Evolutionary conservation across 176 grass and related monocot species (phyloP).

Genomic region (Lolium rigidum): DNA sequence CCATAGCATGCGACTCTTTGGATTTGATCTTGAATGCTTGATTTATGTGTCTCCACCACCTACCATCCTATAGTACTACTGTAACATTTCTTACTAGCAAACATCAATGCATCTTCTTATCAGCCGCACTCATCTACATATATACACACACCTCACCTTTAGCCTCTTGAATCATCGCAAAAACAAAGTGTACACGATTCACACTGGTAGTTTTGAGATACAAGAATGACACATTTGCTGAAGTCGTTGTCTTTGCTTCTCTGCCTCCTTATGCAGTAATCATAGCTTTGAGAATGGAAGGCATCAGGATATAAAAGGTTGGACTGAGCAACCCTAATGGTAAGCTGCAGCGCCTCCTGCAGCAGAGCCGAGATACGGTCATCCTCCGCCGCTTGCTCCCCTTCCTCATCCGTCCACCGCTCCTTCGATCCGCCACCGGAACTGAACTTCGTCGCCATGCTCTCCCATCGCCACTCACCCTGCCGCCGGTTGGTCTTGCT

Average conservation of each 20-base stretch:
- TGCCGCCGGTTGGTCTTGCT: neutral
- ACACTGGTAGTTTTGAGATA: neutral
- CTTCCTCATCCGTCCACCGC: neutral
- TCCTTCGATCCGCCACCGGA: neutral
- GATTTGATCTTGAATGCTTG: too few species aligned
- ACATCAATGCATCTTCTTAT: neutral
- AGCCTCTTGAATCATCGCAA: neutral
- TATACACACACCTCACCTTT: neutral
- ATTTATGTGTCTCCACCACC: neutral
- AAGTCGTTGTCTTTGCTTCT: neutral
- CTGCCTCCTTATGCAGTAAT: neutral
- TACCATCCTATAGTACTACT: neutral
- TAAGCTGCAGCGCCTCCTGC: constrained; percentile 15
- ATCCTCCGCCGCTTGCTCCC: neutral
- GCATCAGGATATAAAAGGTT: neutral
- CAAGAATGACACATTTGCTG: neutral
- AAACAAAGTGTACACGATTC: neutral
- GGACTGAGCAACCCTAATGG: too few species aligned
- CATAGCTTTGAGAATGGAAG: neutral
- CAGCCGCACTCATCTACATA: neutral
- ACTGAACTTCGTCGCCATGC: neutral
- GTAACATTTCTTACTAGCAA: too few species aligned
- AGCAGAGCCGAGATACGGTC: neutral
- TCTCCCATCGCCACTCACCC: neutral
- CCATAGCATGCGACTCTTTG: too few species aligned